phyloP scores from a whole-genome alignment of 371 early-diverging fungal species.

The Thermomucor indicae-seudaticae region DNA sequence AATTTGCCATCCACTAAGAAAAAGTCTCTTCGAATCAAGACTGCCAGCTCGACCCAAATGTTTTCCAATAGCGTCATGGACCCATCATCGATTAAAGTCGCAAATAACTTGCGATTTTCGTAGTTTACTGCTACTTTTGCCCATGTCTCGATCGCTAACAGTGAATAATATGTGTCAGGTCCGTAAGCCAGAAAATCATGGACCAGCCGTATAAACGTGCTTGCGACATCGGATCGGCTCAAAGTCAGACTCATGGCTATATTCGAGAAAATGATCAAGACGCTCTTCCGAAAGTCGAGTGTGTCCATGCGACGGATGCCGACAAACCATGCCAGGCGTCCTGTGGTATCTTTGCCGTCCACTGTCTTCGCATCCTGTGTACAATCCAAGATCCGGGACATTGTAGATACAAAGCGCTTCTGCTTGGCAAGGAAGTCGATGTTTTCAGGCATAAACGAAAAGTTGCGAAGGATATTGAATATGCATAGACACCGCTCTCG shows the following conservation, averaged over 20 bases:
- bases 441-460: conserved; percentile 63
- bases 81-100: conserved; percentile 25
- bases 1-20: conserved; percentile 39
- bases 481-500: conserved; percentile 47
- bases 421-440: conserved; percentile 55
- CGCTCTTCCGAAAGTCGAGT: conserved; percentile 57
- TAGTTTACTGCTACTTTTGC: conserved; percentile 55
- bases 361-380: conserved; percentile 5
- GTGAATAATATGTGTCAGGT: conserved; percentile 55
- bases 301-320: conserved; percentile 47
- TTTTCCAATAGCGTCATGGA: conserved; percentile 9
- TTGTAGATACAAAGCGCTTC: conserved; percentile 41
- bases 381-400: conserved; percentile 20
- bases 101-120: conserved; percentile 47
- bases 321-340: conserved; percentile 37
- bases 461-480: conserved; percentile 55
- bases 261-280: conserved; percentile 50
- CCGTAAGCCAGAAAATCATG: conserved; percentile 52
- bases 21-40: conserved; percentile 35
- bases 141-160: conserved; percentile 53
- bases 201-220: conserved; percentile 38
- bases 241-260: conserved; percentile 40
- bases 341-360: conserved; percentile 16
- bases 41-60: conserved; percentile 38
- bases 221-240: conserved; percentile 26